A percentile compares a stretch with the other conserved stretches of the same genome.
Evolutionary conservation across 2,329 filamentous ascomycete genomes (phyloP).

Genomic region (Periglandula ipomoeae): DNA sequence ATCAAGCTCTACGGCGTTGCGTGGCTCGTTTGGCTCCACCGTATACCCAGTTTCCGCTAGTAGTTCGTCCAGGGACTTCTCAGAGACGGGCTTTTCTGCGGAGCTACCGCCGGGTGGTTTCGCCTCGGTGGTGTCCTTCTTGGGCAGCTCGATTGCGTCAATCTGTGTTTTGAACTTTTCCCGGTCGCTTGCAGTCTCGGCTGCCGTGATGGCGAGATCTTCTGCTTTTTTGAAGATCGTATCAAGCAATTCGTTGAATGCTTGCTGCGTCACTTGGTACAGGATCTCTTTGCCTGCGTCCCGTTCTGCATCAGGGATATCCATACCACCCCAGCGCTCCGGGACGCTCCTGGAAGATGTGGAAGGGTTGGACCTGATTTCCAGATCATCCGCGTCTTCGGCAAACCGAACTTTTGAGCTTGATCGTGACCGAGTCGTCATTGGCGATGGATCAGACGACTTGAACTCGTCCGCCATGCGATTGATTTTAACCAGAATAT

Average conservation of each 20-base stretch:
- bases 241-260: slow-evolving; percentile 87
- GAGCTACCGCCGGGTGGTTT: neutral
- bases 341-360: slow-evolving; percentile 64
- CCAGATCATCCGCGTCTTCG: slow-evolving; percentile 60
- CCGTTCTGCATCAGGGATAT: slow-evolving; percentile 69
- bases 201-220: slow-evolving; percentile 60
- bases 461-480: slow-evolving; percentile 31
- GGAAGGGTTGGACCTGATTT: slow-evolving; percentile 61
- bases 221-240: slow-evolving; percentile 76
- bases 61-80: slow-evolving; percentile 26
- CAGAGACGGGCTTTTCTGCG: neutral
- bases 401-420: slow-evolving; percentile 74
- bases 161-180: slow-evolving; percentile 44
- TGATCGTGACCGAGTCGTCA: slow-evolving; percentile 44
- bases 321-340: slow-evolving; percentile 69
- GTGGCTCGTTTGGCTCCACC: slow-evolving; percentile 23
- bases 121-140: slow-evolving; percentile 11
- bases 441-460: slow-evolving; percentile 22
- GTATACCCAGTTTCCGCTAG: slow-evolving; percentile 36
- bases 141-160: slow-evolving; percentile 26
- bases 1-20: slow-evolving; percentile 25
- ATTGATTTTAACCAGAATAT: slow-evolving; percentile 34
- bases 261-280: slow-evolving; percentile 82
- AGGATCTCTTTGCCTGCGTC: slow-evolving; percentile 83
- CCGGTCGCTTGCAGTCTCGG: slow-evolving; percentile 52